Evolutionary conservation across 257 asterid genomes (phyloP).

Genomic region (Solanum neorickii): DNA sequence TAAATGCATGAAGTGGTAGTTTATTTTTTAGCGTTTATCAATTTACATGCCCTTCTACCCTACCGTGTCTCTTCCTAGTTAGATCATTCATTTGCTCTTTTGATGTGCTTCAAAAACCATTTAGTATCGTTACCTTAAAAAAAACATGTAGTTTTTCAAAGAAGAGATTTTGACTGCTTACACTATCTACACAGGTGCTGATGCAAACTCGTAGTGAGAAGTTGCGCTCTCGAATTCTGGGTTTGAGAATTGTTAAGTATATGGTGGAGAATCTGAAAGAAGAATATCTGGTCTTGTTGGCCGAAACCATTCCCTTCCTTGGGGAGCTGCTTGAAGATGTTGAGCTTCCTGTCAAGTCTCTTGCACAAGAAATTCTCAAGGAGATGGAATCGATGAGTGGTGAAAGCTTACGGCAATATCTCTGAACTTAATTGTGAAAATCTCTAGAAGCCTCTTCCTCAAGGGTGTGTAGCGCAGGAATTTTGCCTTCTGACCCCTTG

Average conservation of each 20-base stretch:
- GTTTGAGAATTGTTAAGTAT: conserved; percentile 53
- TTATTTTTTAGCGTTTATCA: background rate
- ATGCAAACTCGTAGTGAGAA: conserved; percentile 91
- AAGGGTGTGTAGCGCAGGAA: background rate
- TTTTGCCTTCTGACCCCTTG: background rate
- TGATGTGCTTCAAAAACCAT: background rate
- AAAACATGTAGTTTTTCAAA: background rate
- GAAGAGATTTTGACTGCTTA: background rate
- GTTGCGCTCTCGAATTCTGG: conserved; percentile 61
- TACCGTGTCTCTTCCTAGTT: background rate
- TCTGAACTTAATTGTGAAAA: conserved; percentile 12
- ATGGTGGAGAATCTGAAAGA: conserved; percentile 74
- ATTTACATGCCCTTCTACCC: background rate
- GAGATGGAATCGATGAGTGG: conserved; percentile 81
- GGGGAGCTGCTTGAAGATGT: conserved; percentile 83
- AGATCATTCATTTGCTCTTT: background rate
- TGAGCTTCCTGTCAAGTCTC: conserved; percentile 64
- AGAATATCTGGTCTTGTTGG: conserved; percentile 59
- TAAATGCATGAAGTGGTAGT: background rate
- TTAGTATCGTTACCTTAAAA: background rate
- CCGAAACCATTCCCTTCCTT: conserved; percentile 85
- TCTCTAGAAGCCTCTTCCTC: background rate
- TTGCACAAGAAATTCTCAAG: conserved; percentile 70
- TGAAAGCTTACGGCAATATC: conserved; percentile 75
- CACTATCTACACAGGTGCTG: conserved; percentile 44